phyloP scores from a whole-genome alignment of 345 rosid genomes.

The Brassica incana region DNA sequence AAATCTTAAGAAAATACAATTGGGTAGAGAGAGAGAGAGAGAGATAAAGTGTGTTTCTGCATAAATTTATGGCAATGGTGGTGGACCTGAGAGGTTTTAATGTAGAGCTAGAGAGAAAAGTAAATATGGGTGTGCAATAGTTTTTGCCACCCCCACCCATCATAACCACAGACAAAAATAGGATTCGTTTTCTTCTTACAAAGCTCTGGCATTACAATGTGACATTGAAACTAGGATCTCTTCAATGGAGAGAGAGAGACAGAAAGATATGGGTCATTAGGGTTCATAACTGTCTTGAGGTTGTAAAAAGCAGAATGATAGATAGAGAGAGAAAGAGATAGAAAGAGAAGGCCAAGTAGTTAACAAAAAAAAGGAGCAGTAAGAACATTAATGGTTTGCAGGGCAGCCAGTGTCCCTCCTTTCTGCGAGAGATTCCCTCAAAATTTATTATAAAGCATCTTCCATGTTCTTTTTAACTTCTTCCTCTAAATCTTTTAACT shows the following conservation, averaged over 20 bases:
- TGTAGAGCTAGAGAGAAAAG: constrained; percentile 26
- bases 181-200: not conserved
- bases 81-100: constrained; percentile 31
- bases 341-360: constrained; percentile 6
- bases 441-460: constrained; percentile 41
- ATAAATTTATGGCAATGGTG: constrained; percentile 30
- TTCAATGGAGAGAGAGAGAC: constrained; percentile 10
- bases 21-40: constrained; percentile 14
- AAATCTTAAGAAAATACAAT: constrained; percentile 13
- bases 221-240: constrained; percentile 30
- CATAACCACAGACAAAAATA: constrained; percentile 16
- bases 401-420: constrained; percentile 40
- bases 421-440: constrained; percentile 40
- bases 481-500: not conserved
- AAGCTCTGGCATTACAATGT: constrained; percentile 22
- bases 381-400: constrained; percentile 36
- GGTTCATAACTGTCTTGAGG: constrained; percentile 34
- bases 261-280: constrained; percentile 9
- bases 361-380: constrained; percentile 1
- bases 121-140: constrained; percentile 21
- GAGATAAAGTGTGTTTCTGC: constrained; percentile 16
- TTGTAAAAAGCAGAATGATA: constrained; percentile 26
- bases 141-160: constrained; percentile 7
- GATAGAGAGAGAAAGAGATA: constrained; percentile 19
- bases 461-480: constrained; percentile 29